Evolutionary conservation across 192 early-diverging fungal genomes (phyloP).

Genomic region (Linnemannia elongata): DNA sequence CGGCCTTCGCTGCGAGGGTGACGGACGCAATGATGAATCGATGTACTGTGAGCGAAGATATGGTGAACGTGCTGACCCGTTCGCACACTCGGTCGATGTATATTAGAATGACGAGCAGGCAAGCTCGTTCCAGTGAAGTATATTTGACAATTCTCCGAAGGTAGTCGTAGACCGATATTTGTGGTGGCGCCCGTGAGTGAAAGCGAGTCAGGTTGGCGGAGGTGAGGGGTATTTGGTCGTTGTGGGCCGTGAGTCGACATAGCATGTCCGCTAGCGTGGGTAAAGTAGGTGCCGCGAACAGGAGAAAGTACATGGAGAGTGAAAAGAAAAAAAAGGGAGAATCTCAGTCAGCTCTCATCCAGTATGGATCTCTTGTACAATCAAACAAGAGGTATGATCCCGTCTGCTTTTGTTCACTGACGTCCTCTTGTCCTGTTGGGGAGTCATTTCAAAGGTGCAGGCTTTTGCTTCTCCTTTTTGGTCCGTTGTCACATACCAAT

Average conservation of each 20-base stretch:
- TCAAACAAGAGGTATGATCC: neutral
- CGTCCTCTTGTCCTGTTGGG: neutral
- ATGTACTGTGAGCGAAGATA: conserved; percentile 94
- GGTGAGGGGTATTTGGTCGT: conserved; percentile 72
- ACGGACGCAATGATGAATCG: conserved; percentile 93
- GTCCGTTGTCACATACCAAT: conserved; percentile 53
- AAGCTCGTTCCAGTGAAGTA: conserved; percentile 89
- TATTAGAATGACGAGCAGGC: conserved; percentile 89
- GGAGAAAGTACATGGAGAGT: neutral
- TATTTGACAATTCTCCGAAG: conserved; percentile 92
- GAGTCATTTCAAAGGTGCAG: neutral
- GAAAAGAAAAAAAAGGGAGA: conserved; percentile 2
- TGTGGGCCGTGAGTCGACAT: conserved; percentile 67
- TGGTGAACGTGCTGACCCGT: conserved; percentile 82
- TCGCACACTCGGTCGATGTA: conserved; percentile 95
- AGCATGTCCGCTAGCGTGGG: conserved; percentile 69
- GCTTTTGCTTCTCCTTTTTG: neutral
- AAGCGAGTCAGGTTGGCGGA: conserved; percentile 88
- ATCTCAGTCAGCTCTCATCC: conserved; percentile 12
- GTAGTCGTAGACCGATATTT: conserved; percentile 91
- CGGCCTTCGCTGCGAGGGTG: conserved; percentile 86
- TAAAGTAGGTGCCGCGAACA: neutral
- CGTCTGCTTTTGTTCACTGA: neutral
- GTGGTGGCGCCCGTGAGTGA: conserved; percentile 92
- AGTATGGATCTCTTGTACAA: neutral